Conservation (phyloP, 2,329 filamentous ascomycete species). For the Nakataea oryzae region DNA sequence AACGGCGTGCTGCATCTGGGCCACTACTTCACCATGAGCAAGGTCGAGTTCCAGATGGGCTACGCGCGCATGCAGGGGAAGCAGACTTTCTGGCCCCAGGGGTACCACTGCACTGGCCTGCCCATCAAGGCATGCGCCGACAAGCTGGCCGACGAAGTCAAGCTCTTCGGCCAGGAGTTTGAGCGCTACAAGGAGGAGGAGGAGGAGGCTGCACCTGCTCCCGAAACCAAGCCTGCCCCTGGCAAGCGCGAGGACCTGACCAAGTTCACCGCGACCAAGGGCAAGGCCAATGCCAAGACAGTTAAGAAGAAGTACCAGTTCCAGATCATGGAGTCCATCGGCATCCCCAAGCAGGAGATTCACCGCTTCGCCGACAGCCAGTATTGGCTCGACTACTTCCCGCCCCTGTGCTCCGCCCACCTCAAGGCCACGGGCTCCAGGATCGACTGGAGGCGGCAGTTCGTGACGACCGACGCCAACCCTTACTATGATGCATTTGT, state of each 20-base stretch:
- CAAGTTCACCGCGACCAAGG: conserved; percentile 86
- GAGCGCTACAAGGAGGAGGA: conserved; percentile 60
- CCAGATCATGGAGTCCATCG: conserved; percentile 80
- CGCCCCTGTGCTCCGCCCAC: conserved; percentile 68
- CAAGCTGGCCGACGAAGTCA: conserved; percentile 83
- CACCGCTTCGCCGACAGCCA: conserved; percentile 71
- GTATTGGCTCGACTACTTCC: conserved; percentile 89
- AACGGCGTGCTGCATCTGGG: conserved; percentile 37
- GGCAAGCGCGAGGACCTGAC: conserved; percentile 59
- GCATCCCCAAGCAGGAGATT: conserved; percentile 79
- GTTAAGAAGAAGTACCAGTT: conserved; percentile 94
- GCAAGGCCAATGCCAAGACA: conserved; percentile 80
- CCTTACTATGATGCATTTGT: conserved; percentile 95
- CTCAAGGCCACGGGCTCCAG: conserved; percentile 74
- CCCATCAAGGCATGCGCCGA: conserved; percentile 96
- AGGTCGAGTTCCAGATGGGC: conserved; percentile 85
- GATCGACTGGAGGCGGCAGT: conserved; percentile 86
- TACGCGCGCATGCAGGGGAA: conserved; percentile 88
- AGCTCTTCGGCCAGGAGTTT: conserved; percentile 80
- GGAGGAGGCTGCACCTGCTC: conserved; percentile 36
- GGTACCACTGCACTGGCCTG: conserved; percentile 95
- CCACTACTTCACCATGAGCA: conserved; percentile 84
- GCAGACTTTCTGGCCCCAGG: conserved; percentile 76
- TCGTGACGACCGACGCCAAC: conserved; percentile 94
- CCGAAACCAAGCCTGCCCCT: conserved; percentile 40